Evolutionary conservation across 148 eudicot species (phyloP), one percentile per base, ranked within the genome.

Genomic region (Rhododendron kiyosumense): DNA sequence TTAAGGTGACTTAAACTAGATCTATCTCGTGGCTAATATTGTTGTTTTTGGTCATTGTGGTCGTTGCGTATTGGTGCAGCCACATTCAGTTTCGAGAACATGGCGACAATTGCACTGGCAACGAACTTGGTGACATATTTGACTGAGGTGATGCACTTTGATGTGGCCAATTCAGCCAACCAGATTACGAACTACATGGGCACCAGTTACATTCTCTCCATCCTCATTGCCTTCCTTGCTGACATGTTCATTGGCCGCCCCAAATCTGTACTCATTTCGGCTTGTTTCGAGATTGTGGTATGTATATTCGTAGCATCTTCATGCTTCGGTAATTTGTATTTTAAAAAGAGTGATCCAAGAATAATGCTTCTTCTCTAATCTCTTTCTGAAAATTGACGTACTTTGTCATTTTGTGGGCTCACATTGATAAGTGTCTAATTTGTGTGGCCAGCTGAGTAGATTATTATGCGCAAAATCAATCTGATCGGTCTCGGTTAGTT

Each of bases 111-210:
- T 2, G 89, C 90, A 17, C n/a, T 90, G 69, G 88, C 87, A 43
- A 85, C 89, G 67, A 92, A 90, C 71, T 65, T 90, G 79, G 88
- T 88, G 86, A 90, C 91, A 17, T 92, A 92, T 46, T 90, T 92
- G 73, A 89, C 52, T 34, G 32, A 26, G 12, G 85, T 85, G 34
- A 92, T 92, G 93, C 93, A 90, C 81, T 89, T 85, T 24, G 48
- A 80, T 63, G 5, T 90, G 51, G 83, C 90, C 7, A 90, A 89
- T 41, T 76, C 93, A 49, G 93, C 93, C 11, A 89, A 88, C 86
- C 78, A 88, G 22, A 51, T 90, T 14, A 90, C 93, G 10, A 90
- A 88, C 83, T 90, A 41, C 86, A 83, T 90, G 86, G 93, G 92
- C 17, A 89, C 92, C 3, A 65, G 83, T 71, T 92, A 86, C 77